Conservation (phyloP, 768 basidiomycete species). For the Boletus sensibilis region DNA sequence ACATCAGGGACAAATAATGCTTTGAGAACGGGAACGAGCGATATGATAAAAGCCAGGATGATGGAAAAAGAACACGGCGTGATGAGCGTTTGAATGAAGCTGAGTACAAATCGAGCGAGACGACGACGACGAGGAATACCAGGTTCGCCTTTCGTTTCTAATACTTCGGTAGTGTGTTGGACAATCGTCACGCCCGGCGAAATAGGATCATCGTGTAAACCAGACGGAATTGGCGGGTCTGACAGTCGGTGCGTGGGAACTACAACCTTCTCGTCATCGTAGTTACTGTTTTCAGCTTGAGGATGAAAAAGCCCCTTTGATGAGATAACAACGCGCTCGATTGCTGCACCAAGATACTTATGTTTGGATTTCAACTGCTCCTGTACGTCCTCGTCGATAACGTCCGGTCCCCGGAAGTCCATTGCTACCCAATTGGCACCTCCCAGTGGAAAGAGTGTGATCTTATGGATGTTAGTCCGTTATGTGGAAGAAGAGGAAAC, state of each 20-base stretch:
- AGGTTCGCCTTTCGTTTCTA: conserved; percentile 2
- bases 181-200: conserved; percentile 4
- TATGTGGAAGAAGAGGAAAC: background rate
- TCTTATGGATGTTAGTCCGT: conserved; percentile 29
- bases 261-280: conserved; percentile 12
- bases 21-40: conserved; percentile 56
- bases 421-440: conserved; percentile 51
- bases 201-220: background rate
- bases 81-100: conserved; percentile 39
- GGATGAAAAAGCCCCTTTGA: background rate
- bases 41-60: conserved; percentile 51
- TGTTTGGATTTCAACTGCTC: conserved; percentile 43
- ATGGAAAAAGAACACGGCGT: conserved; percentile 55
- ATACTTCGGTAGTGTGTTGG: background rate
- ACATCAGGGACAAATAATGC: conserved; percentile 53
- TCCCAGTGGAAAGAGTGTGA: conserved; percentile 66
- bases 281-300: background rate
- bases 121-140: conserved; percentile 1
- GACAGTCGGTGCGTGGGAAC: background rate
- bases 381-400: conserved; percentile 54
- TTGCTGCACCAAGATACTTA: conserved; percentile 12
- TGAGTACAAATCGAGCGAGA: conserved; percentile 4
- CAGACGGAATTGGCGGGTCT: background rate
- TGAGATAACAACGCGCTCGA: conserved; percentile 11
- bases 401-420: conserved; percentile 66